phyloP scores from a whole-genome alignment of 2,329 filamentous ascomycete genomes.

The Cladosporium cucumerinum region DNA sequence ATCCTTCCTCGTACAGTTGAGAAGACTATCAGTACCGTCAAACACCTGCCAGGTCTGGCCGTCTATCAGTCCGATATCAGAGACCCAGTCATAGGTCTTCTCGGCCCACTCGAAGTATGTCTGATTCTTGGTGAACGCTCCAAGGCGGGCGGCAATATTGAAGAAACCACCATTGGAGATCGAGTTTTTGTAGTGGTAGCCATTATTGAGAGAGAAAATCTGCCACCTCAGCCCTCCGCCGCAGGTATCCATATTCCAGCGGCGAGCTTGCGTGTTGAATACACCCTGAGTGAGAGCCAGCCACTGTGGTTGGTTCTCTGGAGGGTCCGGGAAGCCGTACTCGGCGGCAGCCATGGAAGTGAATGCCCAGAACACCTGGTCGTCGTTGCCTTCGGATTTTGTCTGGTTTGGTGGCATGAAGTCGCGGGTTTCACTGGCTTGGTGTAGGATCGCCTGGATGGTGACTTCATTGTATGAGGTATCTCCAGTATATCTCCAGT shows the following conservation, averaged over 20 bases:
- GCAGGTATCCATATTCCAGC: constrained; percentile 39
- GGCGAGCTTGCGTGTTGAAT: constrained; percentile 39
- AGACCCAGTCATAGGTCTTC: constrained; percentile 36
- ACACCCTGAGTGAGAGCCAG: constrained; percentile 44
- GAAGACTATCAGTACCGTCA: constrained; percentile 43
- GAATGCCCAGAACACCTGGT: constrained; percentile 58
- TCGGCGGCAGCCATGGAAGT: constrained; percentile 57
- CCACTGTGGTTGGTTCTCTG: constrained; percentile 41
- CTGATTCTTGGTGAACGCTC: constrained; percentile 31
- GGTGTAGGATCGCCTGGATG: constrained; percentile 57
- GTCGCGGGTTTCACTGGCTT: constrained; percentile 55
- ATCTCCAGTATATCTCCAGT: constrained; percentile 68
- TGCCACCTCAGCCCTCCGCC: constrained; percentile 37
- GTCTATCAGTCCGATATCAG: constrained; percentile 56
- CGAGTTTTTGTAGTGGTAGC: constrained; percentile 48
- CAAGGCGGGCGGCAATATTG: constrained; percentile 40
- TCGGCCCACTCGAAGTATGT: constrained; percentile 64
- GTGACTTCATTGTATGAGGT: constrained; percentile 59
- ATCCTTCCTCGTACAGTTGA: constrained; percentile 45
- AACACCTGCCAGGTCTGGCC: constrained; percentile 40
- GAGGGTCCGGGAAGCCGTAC: constrained; percentile 46
- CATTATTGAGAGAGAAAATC: constrained; percentile 46
- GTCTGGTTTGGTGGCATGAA: constrained; percentile 54
- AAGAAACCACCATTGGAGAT: constrained; percentile 49
- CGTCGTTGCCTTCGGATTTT: constrained; percentile 51